phyloP scores from a whole-genome alignment of 1,284 basidiomycete species.

The Inonotus obliquus region DNA sequence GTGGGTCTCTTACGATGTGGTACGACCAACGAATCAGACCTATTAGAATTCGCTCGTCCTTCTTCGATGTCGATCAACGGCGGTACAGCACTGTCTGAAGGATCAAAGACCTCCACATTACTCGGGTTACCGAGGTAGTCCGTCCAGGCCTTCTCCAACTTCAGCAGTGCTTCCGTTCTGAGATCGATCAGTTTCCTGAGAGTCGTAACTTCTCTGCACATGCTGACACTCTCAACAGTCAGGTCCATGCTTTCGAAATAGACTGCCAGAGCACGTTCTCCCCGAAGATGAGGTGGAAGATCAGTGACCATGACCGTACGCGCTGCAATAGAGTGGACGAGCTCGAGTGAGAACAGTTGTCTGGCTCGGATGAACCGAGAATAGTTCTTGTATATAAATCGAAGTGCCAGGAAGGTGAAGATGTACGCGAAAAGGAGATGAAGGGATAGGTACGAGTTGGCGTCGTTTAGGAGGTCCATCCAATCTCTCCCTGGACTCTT shows the following conservation, averaged over 20 bases:
- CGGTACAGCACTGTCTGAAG: slow-evolving; percentile 48
- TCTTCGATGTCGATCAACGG: slow-evolving; percentile 49
- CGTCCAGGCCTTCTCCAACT: slow-evolving; percentile 83
- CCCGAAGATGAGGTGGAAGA: slow-evolving; percentile 78
- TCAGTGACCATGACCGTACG: slow-evolving; percentile 88
- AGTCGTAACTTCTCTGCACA: slow-evolving; percentile 78
- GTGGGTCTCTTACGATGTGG: slow-evolving; percentile 71
- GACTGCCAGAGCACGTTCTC: slow-evolving; percentile 82
- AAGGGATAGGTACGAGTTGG: slow-evolving; percentile 79
- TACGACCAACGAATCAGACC: slow-evolving; percentile 57
- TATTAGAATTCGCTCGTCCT: slow-evolving; percentile 31
- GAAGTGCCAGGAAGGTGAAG: slow-evolving; percentile 83
- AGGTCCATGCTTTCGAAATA: slow-evolving; percentile 88
- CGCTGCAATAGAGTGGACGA: slow-evolving; percentile 91
- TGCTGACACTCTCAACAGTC: slow-evolving; percentile 84
- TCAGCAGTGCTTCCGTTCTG: slow-evolving; percentile 73
- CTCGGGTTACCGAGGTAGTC: slow-evolving; percentile 92
- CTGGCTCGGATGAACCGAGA: slow-evolving; percentile 86
- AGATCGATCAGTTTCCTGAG: slow-evolving; percentile 71
- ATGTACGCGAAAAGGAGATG: slow-evolving; percentile 93
- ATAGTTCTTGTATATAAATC: slow-evolving; percentile 87
- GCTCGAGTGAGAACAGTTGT: slow-evolving; percentile 89
- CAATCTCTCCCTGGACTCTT: slow-evolving; percentile 46
- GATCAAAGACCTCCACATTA: slow-evolving; percentile 66
- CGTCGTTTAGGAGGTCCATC: slow-evolving; percentile 82